Conservation (phyloP, 208 protist species). For the Trichomonas vaginalis region DNA sequence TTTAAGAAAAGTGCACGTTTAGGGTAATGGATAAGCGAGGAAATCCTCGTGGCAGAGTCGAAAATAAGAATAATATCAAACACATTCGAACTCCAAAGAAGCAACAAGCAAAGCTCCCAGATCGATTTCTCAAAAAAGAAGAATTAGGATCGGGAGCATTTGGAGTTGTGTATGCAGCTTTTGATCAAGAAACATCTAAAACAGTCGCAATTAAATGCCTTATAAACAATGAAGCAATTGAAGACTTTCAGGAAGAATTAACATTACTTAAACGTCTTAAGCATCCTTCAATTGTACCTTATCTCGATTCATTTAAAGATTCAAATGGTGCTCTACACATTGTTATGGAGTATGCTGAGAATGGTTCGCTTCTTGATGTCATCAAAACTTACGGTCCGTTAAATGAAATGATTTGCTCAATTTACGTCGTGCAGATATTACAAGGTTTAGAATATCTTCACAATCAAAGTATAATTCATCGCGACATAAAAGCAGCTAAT, state of each 20-base stretch:
- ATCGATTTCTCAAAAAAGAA: not conserved
- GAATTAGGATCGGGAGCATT: not conserved
- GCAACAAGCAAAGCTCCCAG: not conserved
- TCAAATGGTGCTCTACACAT: not conserved
- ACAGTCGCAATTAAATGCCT: not conserved
- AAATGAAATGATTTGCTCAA: not conserved
- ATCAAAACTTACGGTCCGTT: not conserved
- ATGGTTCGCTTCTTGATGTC: not conserved
- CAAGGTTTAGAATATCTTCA: constrained; percentile 11
- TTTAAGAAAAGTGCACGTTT: not conserved
- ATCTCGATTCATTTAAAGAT: not conserved
- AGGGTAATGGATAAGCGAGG: not conserved
- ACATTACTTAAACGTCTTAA: not conserved
- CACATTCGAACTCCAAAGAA: not conserved
- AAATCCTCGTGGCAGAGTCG: not conserved
- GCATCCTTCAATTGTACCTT: not conserved
- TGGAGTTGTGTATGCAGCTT: not conserved
- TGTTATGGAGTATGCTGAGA: constrained; percentile 15
- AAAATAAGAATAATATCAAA: not conserved
- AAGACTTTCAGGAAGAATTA: not conserved
- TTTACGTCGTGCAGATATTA: not conserved
- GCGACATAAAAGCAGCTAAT: constrained; percentile 20
- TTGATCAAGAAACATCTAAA: constrained; percentile 12
- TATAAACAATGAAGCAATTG: not conserved
- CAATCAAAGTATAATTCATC: constrained; percentile 11